phyloP scores from a whole-genome alignment of 2,329 filamentous ascomycete genomes.

The Sporothrix pallida region DNA sequence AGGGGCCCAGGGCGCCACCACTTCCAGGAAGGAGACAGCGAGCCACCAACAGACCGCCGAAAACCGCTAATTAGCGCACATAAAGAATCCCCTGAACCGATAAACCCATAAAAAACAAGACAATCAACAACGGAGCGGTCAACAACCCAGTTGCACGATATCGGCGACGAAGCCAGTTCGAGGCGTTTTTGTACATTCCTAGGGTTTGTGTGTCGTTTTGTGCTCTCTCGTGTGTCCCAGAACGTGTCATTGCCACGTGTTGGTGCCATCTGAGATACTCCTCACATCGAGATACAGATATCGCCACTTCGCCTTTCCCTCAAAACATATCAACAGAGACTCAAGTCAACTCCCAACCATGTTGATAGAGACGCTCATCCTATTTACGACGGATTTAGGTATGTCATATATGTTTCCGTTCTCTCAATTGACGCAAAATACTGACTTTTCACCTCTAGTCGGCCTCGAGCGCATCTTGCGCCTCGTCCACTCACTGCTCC shows the following conservation, averaged over 20 bases:
- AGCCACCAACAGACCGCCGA: neutral
- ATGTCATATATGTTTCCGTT: slow-evolving; percentile 36
- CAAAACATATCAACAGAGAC: neutral
- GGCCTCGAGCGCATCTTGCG: slow-evolving; percentile 67
- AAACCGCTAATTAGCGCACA: slow-evolving; percentile 16
- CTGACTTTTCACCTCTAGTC: slow-evolving; percentile 46
- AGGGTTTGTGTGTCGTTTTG: neutral
- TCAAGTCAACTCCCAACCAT: slow-evolving; percentile 9
- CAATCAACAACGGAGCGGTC: neutral
- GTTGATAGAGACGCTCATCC: slow-evolving; percentile 48
- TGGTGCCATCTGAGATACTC: neutral
- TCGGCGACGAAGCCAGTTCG: neutral
- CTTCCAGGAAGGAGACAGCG: slow-evolving; percentile 1
- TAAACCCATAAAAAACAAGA: neutral
- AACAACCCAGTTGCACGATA: slow-evolving; percentile 9
- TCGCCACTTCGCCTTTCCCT: neutral
- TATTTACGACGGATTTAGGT: slow-evolving; percentile 57
- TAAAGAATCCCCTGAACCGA: neutral
- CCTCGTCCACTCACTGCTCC: slow-evolving; percentile 58
- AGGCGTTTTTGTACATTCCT: neutral
- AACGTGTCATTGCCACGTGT: neutral
- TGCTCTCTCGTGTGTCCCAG: neutral
- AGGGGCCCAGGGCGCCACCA: neutral
- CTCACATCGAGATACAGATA: neutral
- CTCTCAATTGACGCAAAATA: no score